phyloP scores from a whole-genome alignment of 2,329 filamentous ascomycete genomes.

The Ceratocystis huliohia region DNA sequence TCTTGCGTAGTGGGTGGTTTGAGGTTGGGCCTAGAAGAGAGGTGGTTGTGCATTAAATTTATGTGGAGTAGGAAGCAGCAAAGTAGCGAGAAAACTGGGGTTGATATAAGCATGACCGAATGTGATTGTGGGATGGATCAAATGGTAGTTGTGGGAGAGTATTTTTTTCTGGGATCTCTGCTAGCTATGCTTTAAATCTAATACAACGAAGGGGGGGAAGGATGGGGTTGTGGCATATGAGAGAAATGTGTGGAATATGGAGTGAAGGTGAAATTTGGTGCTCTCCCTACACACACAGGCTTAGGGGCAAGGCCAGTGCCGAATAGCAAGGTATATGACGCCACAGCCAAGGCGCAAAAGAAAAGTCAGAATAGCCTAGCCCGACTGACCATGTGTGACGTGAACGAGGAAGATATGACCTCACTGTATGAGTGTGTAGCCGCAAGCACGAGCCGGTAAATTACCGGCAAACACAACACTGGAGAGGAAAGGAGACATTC shows the following conservation, averaged over 20 bases:
- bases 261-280: not conserved
- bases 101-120: conserved; percentile 14
- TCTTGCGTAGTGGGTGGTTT: not conserved
- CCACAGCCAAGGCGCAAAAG: not conserved
- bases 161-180: conserved; percentile 4
- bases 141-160: conserved; percentile 8
- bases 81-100: conserved; percentile 12
- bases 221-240: not conserved
- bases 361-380: conserved; percentile 3
- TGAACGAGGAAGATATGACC: not conserved
- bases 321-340: not conserved
- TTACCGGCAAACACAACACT: not conserved
- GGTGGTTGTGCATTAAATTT: conserved; percentile 3
- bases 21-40: not conserved
- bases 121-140: conserved; percentile 14
- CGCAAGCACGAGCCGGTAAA: not conserved
- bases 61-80: conserved; percentile 7
- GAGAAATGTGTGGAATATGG: not conserved
- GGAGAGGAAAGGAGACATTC: not conserved
- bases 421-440: not conserved
- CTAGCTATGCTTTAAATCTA: not conserved
- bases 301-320: not conserved
- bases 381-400: not conserved
- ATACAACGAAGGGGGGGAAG: not conserved
- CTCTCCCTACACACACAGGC: not conserved